A percentile compares a stretch with the other conserved stretches of the same genome.
Evolutionary conservation across 2,329 filamentous ascomycete species (phyloP).

Genomic region (Diatrype stigma): DNA sequence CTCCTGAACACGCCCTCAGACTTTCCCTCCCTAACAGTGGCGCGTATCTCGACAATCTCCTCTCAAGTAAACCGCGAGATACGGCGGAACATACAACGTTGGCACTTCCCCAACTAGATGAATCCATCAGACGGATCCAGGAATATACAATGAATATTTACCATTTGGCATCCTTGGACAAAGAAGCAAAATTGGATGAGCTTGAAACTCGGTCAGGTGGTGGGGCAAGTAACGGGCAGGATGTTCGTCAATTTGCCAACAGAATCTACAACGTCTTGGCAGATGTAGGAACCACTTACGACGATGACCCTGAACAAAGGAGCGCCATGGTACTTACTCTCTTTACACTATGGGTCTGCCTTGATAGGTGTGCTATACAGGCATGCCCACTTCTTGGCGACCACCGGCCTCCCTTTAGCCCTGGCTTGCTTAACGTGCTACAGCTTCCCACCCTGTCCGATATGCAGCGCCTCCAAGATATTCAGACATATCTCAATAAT

Average conservation of each 20-base stretch:
- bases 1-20: conserved; percentile 16
- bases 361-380: conserved; percentile 45
- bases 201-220: neutral
- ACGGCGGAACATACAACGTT: neutral
- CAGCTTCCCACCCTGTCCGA: conserved; percentile 43
- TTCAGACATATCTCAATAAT: conserved; percentile 49
- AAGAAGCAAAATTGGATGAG: neutral
- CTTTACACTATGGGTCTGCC: conserved; percentile 53
- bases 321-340: conserved; percentile 49
- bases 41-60: conserved; percentile 22
- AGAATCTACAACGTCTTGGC: conserved; percentile 33
- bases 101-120: conserved; percentile 18
- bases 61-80: neutral
- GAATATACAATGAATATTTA: conserved; percentile 16
- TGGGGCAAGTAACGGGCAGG: conserved; percentile 5
- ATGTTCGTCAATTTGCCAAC: conserved; percentile 23
- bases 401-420: conserved; percentile 47
- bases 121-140: conserved; percentile 18
- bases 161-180: conserved; percentile 13
- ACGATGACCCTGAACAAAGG: conserved; percentile 42
- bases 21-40: conserved; percentile 40
- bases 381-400: conserved; percentile 44
- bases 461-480: conserved; percentile 44
- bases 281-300: conserved; percentile 32
- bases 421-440: conserved; percentile 49